A percentile compares a stretch with the other conserved stretches of the same genome.
Evolutionary conservation across 768 basidiomycete species (phyloP).

Genomic region (Auricularia sp.): DNA sequence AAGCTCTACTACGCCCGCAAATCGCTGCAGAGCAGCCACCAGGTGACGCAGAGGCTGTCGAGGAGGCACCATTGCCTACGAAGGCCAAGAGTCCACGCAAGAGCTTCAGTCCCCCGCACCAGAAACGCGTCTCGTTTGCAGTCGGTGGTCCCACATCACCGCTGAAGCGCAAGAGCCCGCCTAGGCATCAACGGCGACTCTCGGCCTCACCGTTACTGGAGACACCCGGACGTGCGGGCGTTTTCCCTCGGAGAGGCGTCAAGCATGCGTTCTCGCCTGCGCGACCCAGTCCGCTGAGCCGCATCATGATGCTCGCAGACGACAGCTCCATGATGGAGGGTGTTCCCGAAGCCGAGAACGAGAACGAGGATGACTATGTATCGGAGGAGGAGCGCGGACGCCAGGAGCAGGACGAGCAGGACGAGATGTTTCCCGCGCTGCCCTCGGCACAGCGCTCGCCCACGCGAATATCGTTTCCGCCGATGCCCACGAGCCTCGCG

Average conservation of each 20-base stretch:
- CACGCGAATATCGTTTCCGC: background rate
- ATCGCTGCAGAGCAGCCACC: background rate
- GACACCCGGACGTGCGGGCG: background rate
- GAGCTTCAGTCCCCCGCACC: background rate
- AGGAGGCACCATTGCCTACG: background rate
- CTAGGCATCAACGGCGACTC: background rate
- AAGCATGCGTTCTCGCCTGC: constrained; percentile 74
- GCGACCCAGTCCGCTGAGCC: constrained; percentile 69
- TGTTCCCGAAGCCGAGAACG: background rate
- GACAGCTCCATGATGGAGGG: background rate
- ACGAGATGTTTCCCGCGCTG: background rate
- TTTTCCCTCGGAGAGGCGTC: constrained; percentile 21
- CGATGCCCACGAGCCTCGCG: background rate
- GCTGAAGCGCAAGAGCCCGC: background rate
- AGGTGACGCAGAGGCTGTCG: background rate
- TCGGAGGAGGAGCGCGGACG: background rate
- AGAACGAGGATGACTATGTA: background rate
- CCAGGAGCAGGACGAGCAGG: background rate
- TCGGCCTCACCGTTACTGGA: background rate
- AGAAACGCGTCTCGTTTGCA: background rate
- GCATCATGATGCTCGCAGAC: constrained; percentile 61
- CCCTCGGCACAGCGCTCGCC: background rate
- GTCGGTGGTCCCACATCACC: background rate
- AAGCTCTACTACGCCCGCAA: background rate
- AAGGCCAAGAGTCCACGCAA: background rate